Percentiles rank a stretch among this genome's conserved stretches.
Conservation (phyloP, 2,329 filamentous ascomycete genomes). For the Aspergillus phoenicis region DNA sequence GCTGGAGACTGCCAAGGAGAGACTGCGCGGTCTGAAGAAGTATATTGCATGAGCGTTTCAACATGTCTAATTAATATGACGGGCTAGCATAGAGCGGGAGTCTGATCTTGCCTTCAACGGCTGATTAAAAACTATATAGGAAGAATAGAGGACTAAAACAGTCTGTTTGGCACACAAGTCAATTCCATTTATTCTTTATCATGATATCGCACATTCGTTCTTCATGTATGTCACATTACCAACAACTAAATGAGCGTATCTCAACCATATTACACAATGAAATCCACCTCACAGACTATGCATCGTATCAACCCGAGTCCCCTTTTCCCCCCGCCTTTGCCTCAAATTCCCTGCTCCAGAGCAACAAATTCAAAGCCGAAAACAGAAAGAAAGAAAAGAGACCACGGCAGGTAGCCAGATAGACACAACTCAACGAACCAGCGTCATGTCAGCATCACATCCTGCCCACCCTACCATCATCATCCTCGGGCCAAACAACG, state of each 20-base stretch:
- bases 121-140: background rate
- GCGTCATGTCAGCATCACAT: background rate
- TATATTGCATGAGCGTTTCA: conserved; percentile 55
- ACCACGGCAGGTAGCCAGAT: too few relatives aligned
- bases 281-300: background rate
- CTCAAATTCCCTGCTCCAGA: background rate
- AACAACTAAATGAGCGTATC: background rate
- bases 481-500: background rate
- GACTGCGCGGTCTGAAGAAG: conserved; percentile 71
- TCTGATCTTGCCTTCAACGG: background rate
- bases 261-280: background rate
- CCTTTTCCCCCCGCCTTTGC: background rate
- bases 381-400: too few relatives aligned
- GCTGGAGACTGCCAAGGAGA: conserved; percentile 74
- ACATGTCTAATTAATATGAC: background rate
- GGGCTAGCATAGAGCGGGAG: background rate
- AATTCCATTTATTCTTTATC: background rate
- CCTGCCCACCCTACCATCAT: background rate
- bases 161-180: background rate
- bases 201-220: background rate
- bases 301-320: background rate
- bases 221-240: background rate
- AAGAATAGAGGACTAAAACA: background rate
- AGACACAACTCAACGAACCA: too few relatives aligned
- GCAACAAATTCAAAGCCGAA: too few relatives aligned